Conservation (phyloP, 768 basidiomycete genomes). For the Pisolithus tinctorius region DNA sequence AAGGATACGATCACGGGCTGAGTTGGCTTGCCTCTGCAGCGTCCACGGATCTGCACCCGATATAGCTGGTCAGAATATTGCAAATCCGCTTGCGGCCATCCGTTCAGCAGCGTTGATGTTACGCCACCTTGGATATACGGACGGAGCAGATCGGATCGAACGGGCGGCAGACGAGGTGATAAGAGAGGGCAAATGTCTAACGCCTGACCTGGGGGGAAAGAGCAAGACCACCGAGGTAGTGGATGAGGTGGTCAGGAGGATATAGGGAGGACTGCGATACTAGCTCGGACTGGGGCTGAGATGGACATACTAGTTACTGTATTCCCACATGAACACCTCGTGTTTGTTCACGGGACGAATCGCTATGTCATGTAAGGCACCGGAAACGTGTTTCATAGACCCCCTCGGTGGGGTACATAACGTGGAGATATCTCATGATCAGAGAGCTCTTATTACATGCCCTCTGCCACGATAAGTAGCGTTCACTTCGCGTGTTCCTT, state of each 20-base stretch:
- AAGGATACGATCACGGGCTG: conserved; percentile 1
- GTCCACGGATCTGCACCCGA: conserved; percentile 99
- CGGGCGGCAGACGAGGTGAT: conserved; percentile 83
- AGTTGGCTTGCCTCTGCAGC: conserved; percentile 32
- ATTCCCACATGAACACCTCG: conserved; percentile 14
- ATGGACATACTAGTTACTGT: conserved; percentile 3
- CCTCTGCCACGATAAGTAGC: neutral
- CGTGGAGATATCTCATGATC: neutral
- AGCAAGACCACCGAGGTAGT: conserved; percentile 76
- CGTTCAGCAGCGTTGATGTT: conserved; percentile 95
- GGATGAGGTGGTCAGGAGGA: conserved; percentile 65
- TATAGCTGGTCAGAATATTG: conserved; percentile 82
- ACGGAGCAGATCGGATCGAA: conserved; percentile 78
- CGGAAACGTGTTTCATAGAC: conserved; percentile 1
- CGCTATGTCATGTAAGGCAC: neutral
- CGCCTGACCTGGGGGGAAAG: conserved; percentile 86
- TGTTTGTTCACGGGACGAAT: conserved; percentile 7
- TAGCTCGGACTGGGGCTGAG: conserved; percentile 1
- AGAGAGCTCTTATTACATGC: conserved; percentile 4
- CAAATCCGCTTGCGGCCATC: conserved; percentile 96
- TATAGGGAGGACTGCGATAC: conserved; percentile 32
- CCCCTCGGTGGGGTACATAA: neutral
- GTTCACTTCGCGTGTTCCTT: conserved; percentile 8
- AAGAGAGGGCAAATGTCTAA: conserved; percentile 67
- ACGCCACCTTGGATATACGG: conserved; percentile 80